phyloP scores from a whole-genome alignment of 78 protist species.

The Polysphondylium violaceum region DNA sequence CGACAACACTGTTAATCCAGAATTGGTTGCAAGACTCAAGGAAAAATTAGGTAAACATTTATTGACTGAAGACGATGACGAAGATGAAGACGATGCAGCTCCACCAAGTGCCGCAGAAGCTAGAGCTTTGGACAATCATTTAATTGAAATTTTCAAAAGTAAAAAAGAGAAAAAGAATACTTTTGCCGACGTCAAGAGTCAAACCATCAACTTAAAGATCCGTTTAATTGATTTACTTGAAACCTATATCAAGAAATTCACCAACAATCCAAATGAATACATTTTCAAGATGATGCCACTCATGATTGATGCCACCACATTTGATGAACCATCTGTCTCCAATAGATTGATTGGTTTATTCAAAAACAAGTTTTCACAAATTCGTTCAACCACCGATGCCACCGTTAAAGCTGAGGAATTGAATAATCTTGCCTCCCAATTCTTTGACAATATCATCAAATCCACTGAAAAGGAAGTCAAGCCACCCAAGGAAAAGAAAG shows the following conservation, averaged over 20 bases:
- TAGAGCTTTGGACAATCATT: slow-evolving; percentile 31
- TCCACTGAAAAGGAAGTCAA: not conserved
- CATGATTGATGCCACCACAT: slow-evolving; percentile 36
- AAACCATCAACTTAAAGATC: slow-evolving; percentile 56
- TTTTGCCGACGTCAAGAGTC: slow-evolving; percentile 31
- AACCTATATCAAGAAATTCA: slow-evolving; percentile 45
- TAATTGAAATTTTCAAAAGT: slow-evolving; percentile 36
- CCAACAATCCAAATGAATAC: slow-evolving; percentile 15
- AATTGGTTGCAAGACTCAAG: slow-evolving; percentile 70
- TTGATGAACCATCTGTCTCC: slow-evolving; percentile 69
- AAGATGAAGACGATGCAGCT: slow-evolving; percentile 39
- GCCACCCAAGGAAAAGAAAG: not conserved
- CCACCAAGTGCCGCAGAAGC: slow-evolving; percentile 61
- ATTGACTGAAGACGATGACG: slow-evolving; percentile 21
- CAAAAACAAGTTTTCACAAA: slow-evolving; percentile 26
- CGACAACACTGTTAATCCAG: slow-evolving; percentile 61
- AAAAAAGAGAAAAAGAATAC: slow-evolving; percentile 52
- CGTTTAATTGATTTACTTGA: slow-evolving; percentile 71
- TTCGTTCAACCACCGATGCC: slow-evolving; percentile 19
- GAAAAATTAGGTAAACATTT: slow-evolving; percentile 45
- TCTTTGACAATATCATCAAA: slow-evolving; percentile 22
- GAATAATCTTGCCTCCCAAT: not conserved
- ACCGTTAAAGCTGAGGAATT: slow-evolving; percentile 4
- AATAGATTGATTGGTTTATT: slow-evolving; percentile 56
- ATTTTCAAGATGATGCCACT: slow-evolving; percentile 48